Percentiles rank a stretch among this genome's conserved stretches.
Evolutionary conservation across 75 land plant genomes (phyloP).

Genomic region (Gnetum montanum): DNA sequence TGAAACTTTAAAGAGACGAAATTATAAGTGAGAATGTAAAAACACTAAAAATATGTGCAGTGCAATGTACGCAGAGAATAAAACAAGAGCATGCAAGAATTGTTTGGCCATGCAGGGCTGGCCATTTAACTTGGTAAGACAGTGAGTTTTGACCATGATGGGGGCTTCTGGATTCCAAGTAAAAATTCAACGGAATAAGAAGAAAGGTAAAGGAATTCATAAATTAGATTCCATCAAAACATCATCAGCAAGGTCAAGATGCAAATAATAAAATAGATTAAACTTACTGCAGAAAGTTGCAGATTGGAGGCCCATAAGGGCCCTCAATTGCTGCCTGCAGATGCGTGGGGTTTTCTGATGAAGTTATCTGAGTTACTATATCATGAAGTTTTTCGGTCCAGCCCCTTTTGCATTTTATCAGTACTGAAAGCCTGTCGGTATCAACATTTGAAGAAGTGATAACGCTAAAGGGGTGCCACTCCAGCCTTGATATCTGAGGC

Average conservation of each 20-base stretch:
- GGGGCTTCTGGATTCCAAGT: not conserved
- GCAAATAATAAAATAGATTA: not conserved
- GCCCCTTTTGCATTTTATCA: conserved; percentile 39
- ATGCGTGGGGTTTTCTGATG: not conserved
- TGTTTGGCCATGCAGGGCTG: too few relatives aligned
- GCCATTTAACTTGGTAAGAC: too few relatives aligned
- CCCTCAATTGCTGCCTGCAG: conserved; percentile 42
- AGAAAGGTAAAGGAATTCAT: not conserved
- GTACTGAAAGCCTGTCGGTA: conserved; percentile 29
- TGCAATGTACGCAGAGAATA: too few relatives aligned
- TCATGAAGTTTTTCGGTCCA: conserved; percentile 47
- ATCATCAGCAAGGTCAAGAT: not conserved
- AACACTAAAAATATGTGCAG: too few relatives aligned
- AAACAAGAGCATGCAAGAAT: too few relatives aligned
- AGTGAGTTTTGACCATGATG: too few relatives aligned
- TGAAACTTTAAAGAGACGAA: too few relatives aligned
- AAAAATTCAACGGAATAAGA: not conserved
- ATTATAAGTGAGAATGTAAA: too few relatives aligned
- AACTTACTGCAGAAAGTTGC: conserved; percentile 27
- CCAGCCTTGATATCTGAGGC: conserved; percentile 39
- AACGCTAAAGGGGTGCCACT: conserved; percentile 73
- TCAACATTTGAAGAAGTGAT: conserved; percentile 36
- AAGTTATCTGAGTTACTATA: conserved; percentile 4
- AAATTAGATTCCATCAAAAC: not conserved
- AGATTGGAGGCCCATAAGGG: conserved; percentile 45